Conservation (phyloP, 805 yeast species). For the Ogataea neopini region DNA sequence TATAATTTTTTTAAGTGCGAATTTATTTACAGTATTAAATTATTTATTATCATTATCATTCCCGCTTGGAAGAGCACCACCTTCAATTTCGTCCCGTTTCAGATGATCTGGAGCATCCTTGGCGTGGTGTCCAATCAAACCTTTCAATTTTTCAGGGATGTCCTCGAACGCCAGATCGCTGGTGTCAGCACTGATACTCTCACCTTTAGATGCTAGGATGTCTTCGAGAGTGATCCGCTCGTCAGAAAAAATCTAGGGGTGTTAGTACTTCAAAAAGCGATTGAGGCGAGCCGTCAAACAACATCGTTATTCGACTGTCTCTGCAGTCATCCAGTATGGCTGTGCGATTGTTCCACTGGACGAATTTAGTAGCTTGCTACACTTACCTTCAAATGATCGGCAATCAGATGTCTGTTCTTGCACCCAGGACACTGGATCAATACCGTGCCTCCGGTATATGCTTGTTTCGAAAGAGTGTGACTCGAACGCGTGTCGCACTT, state of each 20-base stretch:
- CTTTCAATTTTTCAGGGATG: slow-evolving; percentile 56
- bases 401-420: slow-evolving; percentile 82
- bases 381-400: slow-evolving; percentile 71
- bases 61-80: slow-evolving; percentile 4
- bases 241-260: slow-evolving; percentile 69
- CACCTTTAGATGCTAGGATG: slow-evolving; percentile 73
- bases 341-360: too few species aligned
- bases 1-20: neutral
- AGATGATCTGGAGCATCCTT: slow-evolving; percentile 60
- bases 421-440: slow-evolving; percentile 92
- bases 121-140: slow-evolving; percentile 62
- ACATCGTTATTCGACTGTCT: too few species aligned
- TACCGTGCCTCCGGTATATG: slow-evolving; percentile 84
- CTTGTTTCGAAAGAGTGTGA: slow-evolving; percentile 90
- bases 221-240: slow-evolving; percentile 76
- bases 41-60: neutral
- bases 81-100: slow-evolving; percentile 1
- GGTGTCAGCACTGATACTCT: slow-evolving; percentile 60
- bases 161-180: slow-evolving; percentile 72
- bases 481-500: slow-evolving; percentile 80
- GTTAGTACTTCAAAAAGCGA: too few species aligned
- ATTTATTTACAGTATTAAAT: neutral
- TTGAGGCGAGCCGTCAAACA: too few species aligned
- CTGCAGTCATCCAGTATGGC: too few species aligned
- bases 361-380: too few species aligned